Evolutionary conservation across 257 asterid genomes (phyloP).

Genomic region (Solanum virginianum): DNA sequence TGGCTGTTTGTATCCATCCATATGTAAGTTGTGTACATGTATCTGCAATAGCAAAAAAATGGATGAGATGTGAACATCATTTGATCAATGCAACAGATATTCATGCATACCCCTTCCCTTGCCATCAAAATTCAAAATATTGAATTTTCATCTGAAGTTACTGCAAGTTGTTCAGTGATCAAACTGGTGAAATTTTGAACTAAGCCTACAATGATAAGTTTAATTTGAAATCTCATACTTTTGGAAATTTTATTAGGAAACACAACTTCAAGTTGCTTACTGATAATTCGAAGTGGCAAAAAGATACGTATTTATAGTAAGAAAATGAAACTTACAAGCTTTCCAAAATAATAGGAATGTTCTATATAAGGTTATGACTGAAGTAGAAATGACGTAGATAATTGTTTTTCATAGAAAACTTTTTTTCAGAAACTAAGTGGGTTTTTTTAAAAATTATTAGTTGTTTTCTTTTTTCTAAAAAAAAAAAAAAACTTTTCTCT

Average conservation of each 20-base stretch:
- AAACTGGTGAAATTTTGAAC: not conserved
- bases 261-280: not conserved
- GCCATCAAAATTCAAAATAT: not conserved
- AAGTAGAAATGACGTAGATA: not conserved
- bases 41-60: not conserved
- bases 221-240: not conserved
- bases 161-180: not conserved
- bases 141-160: not conserved
- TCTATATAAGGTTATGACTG: not conserved
- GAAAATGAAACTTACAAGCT: not conserved
- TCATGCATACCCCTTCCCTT: not conserved
- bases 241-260: not conserved
- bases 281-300: not conserved
- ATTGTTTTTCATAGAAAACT: too few relatives aligned
- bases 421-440: too few relatives aligned
- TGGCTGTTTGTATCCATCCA: constrained; percentile 1
- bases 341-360: not conserved
- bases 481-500: too few relatives aligned
- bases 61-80: constrained; percentile 2
- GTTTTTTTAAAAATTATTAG: too few relatives aligned
- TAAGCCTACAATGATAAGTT: not conserved
- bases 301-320: not conserved
- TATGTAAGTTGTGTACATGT: constrained; percentile 7
- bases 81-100: not conserved
- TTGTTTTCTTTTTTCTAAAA: too few relatives aligned